Percentiles rank a stretch among this genome's conserved stretches.
Evolutionary conservation across 331 rosid genomes (phyloP).

Genomic region (Cydonia oblonga): DNA sequence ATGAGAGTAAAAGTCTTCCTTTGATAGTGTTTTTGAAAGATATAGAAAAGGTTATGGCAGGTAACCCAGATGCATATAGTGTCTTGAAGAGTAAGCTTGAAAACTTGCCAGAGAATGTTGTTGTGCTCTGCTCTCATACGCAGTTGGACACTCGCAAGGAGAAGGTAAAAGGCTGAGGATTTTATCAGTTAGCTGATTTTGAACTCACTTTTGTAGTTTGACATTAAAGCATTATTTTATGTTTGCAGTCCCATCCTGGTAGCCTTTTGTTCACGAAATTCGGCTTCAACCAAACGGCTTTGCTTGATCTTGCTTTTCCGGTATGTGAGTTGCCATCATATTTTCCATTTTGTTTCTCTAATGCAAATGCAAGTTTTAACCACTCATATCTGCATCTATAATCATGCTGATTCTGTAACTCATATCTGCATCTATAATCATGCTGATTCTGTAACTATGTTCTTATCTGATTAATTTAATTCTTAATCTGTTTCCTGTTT

Average conservation of each 20-base stretch:
- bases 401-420: background rate
- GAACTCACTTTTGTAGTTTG: slow-evolving; percentile 1
- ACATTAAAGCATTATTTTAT: slow-evolving; percentile 4
- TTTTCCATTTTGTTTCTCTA: background rate
- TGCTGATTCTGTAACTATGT: background rate
- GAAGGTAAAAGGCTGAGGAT: slow-evolving; percentile 44
- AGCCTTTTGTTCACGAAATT: slow-evolving; percentile 81
- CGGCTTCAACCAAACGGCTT: slow-evolving; percentile 86
- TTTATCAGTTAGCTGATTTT: slow-evolving; percentile 1
- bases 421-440: background rate
- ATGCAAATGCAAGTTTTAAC: background rate
- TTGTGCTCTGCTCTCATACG: slow-evolving; percentile 77
- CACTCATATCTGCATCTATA: background rate
- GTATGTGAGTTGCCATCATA: slow-evolving; percentile 27
- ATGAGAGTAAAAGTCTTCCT: slow-evolving; percentile 52
- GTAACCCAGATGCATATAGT: slow-evolving; percentile 45
- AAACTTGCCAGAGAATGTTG: slow-evolving; percentile 61
- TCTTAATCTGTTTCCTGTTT: background rate
- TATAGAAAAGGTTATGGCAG: slow-evolving; percentile 68
- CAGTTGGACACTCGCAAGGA: slow-evolving; percentile 84
- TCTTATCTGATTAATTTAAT: background rate
- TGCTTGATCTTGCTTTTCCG: slow-evolving; percentile 95
- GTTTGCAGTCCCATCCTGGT: slow-evolving; percentile 64
- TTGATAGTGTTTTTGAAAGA: slow-evolving; percentile 79
- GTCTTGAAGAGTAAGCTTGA: slow-evolving; percentile 63